These are phyloP conservation scores for Alternaria brassicae DNA, from an alignment of 2,329 filamentous ascomycete species.

Conservation along the genomic window DNA sequence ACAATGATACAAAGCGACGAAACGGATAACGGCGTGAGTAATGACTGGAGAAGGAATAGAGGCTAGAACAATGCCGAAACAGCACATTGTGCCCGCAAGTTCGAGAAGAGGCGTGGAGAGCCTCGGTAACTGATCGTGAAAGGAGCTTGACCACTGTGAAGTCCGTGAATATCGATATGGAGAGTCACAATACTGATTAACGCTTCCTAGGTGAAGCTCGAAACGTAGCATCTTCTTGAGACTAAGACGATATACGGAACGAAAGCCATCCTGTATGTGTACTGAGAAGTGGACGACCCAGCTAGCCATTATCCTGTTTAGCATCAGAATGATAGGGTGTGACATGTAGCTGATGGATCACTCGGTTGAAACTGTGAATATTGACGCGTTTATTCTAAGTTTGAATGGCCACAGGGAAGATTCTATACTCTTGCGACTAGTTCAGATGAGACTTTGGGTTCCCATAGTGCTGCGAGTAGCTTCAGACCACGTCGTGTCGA, in stretches of 20 bases:
- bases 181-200: background rate
- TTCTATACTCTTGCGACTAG: background rate
- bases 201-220: background rate
- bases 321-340: background rate
- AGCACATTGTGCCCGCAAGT: background rate
- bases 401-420: background rate
- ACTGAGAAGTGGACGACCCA: background rate
- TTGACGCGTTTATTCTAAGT: background rate
- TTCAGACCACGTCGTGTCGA: background rate
- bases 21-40: slow-evolving; percentile 1
- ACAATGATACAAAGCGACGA: slow-evolving; percentile 24
- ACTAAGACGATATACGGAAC: background rate
- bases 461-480: background rate
- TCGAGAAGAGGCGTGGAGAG: background rate
- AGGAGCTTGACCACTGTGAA: background rate
- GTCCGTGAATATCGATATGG: no score
- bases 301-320: background rate
- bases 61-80: slow-evolving; percentile 15
- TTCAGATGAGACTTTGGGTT: background rate
- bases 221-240: background rate
- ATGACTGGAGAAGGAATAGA: background rate
- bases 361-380: background rate
- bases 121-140: background rate
- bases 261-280: background rate
- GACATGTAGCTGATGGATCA: background rate